Base-by-base conservation (phyloP, 495 filamentous ascomycete genomes). In the Trichodelitschia bisporula region DNA sequence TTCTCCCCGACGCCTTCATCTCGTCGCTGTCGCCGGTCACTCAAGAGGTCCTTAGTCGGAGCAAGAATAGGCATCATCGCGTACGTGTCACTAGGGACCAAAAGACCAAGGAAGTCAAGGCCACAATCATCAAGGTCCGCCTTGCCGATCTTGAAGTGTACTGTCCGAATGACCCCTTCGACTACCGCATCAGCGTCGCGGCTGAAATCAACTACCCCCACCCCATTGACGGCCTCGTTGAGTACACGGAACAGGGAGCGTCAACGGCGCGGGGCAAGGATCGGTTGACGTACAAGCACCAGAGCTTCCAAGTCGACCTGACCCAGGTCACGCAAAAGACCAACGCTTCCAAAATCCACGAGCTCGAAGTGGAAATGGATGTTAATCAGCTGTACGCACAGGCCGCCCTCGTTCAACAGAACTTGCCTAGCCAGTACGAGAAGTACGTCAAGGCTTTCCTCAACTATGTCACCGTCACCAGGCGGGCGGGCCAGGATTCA, bases 121-220 rank as follows among this genome's bases (percentile, higher is more conserved):
- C 72, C 19, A 79, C 76, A 46, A 92, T 95, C 27, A 62, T 95
- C 44, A 95, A 95, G 57, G 68, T 64, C 15, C 64, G 78, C 18
- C 51, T 95, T n/a, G 72, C 72, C 19, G 78, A 95, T 48, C 47
- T 86, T 4, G 71, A 83, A 37, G 59, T 92, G 6, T 70, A 68
- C 49, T 71, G 73, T 35, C 80, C 84, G 1, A 50, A 56, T 19
- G 63, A 58, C 10, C 57, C 59, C 3, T 68, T 91, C 26, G 84
- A 92, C 47, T 89, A 74, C 55, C 69, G 84, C 14, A 67, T 95
- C 37, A 83, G 76, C 38, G 64, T 92, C 40, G 91, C 83, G 41
- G 57, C 92, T 4, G 84, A 95, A 62, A 9, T 1, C 58, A 76
- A 11, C 38, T 72, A 8, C 49, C 59, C 32, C 54, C 64, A 27